These are phyloP conservation scores for Ustilago cynodontis DNA, from an alignment of 1,284 basidiomycete genomes.

Conservation along the genomic window DNA sequence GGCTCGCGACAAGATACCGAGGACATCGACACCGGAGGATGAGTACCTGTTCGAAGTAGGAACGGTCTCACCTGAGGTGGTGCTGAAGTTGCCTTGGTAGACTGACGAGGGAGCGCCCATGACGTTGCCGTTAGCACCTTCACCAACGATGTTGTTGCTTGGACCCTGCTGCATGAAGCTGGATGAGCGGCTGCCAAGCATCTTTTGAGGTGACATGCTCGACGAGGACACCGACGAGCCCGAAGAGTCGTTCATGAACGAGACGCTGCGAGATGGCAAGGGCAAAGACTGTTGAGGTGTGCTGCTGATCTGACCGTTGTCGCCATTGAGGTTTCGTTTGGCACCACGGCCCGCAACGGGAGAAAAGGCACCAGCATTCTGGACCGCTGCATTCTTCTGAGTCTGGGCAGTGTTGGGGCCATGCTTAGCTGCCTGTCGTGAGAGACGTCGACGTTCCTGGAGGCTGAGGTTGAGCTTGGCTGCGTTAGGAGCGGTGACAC, in stretches of 20 bases:
- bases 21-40: slow-evolving; percentile 87
- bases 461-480: slow-evolving; percentile 47
- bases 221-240: slow-evolving; percentile 41
- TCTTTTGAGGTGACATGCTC: slow-evolving; percentile 41
- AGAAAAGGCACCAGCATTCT: slow-evolving; percentile 6
- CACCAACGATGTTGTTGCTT: neutral
- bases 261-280: slow-evolving; percentile 32
- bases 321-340: slow-evolving; percentile 38
- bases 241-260: slow-evolving; percentile 45
- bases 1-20: slow-evolving; percentile 84
- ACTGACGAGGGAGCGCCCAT: slow-evolving; percentile 23
- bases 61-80: slow-evolving; percentile 37
- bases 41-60: slow-evolving; percentile 76
- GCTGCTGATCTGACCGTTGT: slow-evolving; percentile 30
- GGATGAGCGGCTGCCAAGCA: slow-evolving; percentile 29
- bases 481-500: slow-evolving; percentile 27
- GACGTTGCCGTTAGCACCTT: neutral
- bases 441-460: slow-evolving; percentile 62
- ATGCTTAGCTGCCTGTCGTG: slow-evolving; percentile 49
- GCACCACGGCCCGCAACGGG: slow-evolving; percentile 33
- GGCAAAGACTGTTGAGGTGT: slow-evolving; percentile 21
- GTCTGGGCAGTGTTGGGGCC: slow-evolving; percentile 5
- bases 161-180: slow-evolving; percentile 20
- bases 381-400: slow-evolving; percentile 16
- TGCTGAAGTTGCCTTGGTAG: slow-evolving; percentile 43